Base-by-base conservation (phyloP, 176 grass and related monocot genomes). In the Cenchrus purpureus region DNA sequence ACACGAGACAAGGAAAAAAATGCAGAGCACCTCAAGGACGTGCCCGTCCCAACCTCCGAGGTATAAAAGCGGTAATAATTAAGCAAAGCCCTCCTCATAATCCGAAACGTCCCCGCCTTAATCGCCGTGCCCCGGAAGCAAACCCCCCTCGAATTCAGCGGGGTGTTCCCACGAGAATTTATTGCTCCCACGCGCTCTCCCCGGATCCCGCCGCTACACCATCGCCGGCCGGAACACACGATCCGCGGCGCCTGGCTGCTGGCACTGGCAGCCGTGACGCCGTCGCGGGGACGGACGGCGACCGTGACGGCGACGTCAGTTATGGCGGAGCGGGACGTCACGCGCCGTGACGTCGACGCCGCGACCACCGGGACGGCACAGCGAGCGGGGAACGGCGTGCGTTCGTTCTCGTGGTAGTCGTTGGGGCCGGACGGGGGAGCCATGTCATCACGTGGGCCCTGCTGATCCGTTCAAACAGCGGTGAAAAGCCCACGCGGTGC, bases 121-220 rank as follows among this genome's bases (percentile, higher is more conserved):
- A 73, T 65, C 20, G 12, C 16, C 65, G 83, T 72, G 73, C 83
- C 78, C n/a, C 42, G 46, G 28, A 75, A 80, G 60, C 76, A 77
- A 48, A 44, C 28, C n/a, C 46, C 17, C 83, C 83, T 90, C 79
- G 25, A 66, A 86, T 86, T 86, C 83, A 86, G 88, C 51, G 88
- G 71, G 22, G 34, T 32, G 65, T 69, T 50, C 42, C 67, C 74
- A 5, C n/a, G 9, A 12, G 45, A 37, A 22, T 73, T 73, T 28
- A 50, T 50, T 29, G 12, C 45, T n/a, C 11, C 16, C 61, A 40
- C 31, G 52, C 9, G 5, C 49, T 8, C 16, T 0, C 7, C 7
- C 1, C 9, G 3, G 73, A 44, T 60, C 51, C 31, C n/a, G 74
- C 12, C 56, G 17, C 56, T 7, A 7, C 10, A 10, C 10, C 49